A percentile compares a stretch with the other conserved stretches of the same genome.
phyloP scores from a whole-genome alignment of 148 eudicot genomes.

The Fagopyrum esculentum region DNA sequence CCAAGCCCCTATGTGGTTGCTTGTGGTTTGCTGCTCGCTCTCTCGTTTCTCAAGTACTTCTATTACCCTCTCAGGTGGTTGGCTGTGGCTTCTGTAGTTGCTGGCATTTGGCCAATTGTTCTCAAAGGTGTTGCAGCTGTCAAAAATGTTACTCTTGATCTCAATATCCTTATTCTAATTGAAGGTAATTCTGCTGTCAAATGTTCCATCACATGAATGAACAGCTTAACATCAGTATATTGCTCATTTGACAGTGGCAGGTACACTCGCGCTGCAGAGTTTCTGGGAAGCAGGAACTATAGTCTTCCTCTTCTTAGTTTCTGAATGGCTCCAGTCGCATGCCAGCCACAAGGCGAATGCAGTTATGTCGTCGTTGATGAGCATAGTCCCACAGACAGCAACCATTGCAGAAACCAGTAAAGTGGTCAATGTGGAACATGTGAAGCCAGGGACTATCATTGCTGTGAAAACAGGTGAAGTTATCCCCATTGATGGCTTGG shows the following conservation, averaged over 20 bases:
- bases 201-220: too few species aligned
- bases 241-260: conserved; percentile 31
- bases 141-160: conserved; percentile 50
- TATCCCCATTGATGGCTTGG: too few species aligned
- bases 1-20: conserved; percentile 59
- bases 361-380: conserved; percentile 45
- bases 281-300: conserved; percentile 46
- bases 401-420: too few species aligned
- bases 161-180: conserved; percentile 34
- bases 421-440: too few species aligned
- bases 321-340: conserved; percentile 82
- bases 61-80: conserved; percentile 60
- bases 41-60: conserved; percentile 51
- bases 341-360: conserved; percentile 72
- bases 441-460: too few species aligned
- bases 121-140: conserved; percentile 35
- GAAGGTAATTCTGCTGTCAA: neutral
- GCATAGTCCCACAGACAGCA: conserved; percentile 35
- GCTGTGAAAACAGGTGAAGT: too few species aligned
- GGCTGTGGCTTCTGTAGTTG: conserved; percentile 55
- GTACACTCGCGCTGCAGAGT: too few species aligned
- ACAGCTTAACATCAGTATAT: too few species aligned
- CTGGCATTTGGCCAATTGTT: conserved; percentile 55
- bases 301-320: conserved; percentile 69
- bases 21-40: conserved; percentile 46